These are phyloP conservation scores for Pleurotus cornucopiae DNA, from an alignment of 768 basidiomycete species.

Conservation along the genomic window DNA sequence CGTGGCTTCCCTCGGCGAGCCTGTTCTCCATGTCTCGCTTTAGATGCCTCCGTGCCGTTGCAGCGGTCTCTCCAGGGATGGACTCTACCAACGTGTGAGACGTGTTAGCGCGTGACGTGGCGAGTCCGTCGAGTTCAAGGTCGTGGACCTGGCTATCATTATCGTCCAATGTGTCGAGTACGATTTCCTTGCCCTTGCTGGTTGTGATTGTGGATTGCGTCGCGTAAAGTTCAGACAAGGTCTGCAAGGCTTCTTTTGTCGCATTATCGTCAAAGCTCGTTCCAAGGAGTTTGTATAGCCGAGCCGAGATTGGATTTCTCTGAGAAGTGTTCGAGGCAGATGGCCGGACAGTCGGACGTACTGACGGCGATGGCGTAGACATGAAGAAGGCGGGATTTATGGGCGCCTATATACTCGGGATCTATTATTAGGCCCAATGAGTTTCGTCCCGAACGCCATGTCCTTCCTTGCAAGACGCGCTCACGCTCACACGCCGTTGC, in stretches of 20 bases:
- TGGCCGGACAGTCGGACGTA: conserved; percentile 19
- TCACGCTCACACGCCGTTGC: not conserved
- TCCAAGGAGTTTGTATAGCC: conserved; percentile 88
- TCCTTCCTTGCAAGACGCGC: too few relatives aligned
- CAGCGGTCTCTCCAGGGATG: conserved; percentile 59
- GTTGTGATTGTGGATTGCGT: conserved; percentile 14
- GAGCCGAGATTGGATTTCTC: conserved; percentile 70
- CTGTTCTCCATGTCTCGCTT: conserved; percentile 82
- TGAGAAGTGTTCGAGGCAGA: conserved; percentile 10
- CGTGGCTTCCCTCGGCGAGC: conserved; percentile 75
- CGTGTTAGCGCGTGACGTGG: conserved; percentile 2
- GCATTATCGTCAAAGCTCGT: conserved; percentile 75
- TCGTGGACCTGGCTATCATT: conserved; percentile 27
- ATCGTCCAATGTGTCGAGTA: conserved; percentile 21
- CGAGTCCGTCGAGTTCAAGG: conserved; percentile 12
- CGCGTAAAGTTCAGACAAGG: conserved; percentile 77
- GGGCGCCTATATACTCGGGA: not conserved
- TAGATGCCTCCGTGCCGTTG: conserved; percentile 72
- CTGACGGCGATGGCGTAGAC: not conserved
- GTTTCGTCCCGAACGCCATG: too few relatives aligned
- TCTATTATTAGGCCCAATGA: too few relatives aligned
- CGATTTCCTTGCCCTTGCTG: conserved; percentile 29
- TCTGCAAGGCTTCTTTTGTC: conserved; percentile 76
- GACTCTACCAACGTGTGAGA: conserved; percentile 24
- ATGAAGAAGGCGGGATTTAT: not conserved